Evolutionary conservation across 768 basidiomycete species (phyloP).

Genomic region (Lentinula sp.): DNA sequence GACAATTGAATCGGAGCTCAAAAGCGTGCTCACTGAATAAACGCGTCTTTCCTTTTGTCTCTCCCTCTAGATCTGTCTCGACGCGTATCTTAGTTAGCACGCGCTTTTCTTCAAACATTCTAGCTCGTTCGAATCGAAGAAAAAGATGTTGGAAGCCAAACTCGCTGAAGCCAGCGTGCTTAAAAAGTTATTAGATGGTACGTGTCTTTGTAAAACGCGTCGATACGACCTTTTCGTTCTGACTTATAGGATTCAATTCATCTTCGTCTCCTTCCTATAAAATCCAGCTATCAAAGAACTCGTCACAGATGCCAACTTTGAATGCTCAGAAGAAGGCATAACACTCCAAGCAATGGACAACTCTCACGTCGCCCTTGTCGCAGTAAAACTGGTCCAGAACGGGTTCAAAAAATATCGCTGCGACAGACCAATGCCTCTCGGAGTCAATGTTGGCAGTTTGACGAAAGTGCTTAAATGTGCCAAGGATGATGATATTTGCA

Average conservation of each 20-base stretch:
- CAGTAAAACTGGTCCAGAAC: conserved; percentile 70
- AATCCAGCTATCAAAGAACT: conserved; percentile 89
- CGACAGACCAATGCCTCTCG: conserved; percentile 90
- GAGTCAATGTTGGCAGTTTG: conserved; percentile 79
- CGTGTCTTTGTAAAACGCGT: conserved; percentile 16
- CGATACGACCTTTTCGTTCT: not conserved
- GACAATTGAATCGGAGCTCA: not conserved
- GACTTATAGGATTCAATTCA: not conserved
- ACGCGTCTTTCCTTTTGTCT: not conserved
- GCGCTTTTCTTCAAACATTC: conserved; percentile 14
- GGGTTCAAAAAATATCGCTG: conserved; percentile 90
- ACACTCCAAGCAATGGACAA: conserved; percentile 99
- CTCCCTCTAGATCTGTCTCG: not conserved
- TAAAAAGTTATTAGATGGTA: conserved; percentile 92
- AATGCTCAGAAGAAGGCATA: conserved; percentile 94
- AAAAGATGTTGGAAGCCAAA: conserved; percentile 82
- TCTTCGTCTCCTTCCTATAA: conserved; percentile 6
- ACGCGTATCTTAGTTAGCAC: not conserved
- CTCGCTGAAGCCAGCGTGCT: conserved; percentile 81
- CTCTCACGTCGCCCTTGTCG: conserved; percentile 96
- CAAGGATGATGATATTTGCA: conserved; percentile 91
- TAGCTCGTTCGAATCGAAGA: not conserved
- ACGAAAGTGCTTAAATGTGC: conserved; percentile 97
- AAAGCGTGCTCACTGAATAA: not conserved
- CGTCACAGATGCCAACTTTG: conserved; percentile 96